Evolutionary conservation across 495 filamentous ascomycete genomes (phyloP).

Genomic region (Cladorrhinum samala): DNA sequence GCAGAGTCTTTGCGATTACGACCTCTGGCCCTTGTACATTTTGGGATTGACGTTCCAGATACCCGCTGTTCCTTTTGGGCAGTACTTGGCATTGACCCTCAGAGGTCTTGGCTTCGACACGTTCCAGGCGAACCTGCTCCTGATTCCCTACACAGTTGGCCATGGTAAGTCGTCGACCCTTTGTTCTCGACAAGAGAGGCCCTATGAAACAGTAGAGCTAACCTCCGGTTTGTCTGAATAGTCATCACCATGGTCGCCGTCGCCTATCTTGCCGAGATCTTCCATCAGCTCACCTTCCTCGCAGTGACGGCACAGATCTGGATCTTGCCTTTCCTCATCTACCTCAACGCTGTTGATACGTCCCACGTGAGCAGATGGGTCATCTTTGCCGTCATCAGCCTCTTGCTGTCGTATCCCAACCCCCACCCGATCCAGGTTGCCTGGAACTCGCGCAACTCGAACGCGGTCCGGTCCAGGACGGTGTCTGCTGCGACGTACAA

Average conservation of each 20-base stretch:
- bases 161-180: constrained; percentile 23
- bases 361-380: constrained; percentile 45
- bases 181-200: not conserved
- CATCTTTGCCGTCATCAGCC: constrained; percentile 49
- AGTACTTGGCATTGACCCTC: constrained; percentile 64
- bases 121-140: constrained; percentile 56
- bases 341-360: constrained; percentile 42
- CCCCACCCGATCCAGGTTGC: constrained; percentile 59
- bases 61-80: constrained; percentile 48
- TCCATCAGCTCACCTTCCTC: constrained; percentile 43
- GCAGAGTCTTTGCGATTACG: constrained; percentile 59
- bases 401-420: constrained; percentile 53
- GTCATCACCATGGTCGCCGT: constrained; percentile 41
- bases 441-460: constrained; percentile 57
- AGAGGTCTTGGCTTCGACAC: constrained; percentile 60
- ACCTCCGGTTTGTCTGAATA: constrained; percentile 7
- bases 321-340: constrained; percentile 52
- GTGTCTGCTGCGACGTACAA: constrained; percentile 55
- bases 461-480: constrained; percentile 50
- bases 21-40: constrained; percentile 69
- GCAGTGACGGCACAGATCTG: constrained; percentile 46
- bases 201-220: too few relatives aligned
- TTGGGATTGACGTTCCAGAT: constrained; percentile 59
- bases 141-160: constrained; percentile 33
- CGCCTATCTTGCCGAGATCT: constrained; percentile 46